Percentiles rank a stretch among this genome's conserved stretches.
phyloP scores from a whole-genome alignment of 306 rosid genomes.

The Chamaecrista fasciculata region DNA sequence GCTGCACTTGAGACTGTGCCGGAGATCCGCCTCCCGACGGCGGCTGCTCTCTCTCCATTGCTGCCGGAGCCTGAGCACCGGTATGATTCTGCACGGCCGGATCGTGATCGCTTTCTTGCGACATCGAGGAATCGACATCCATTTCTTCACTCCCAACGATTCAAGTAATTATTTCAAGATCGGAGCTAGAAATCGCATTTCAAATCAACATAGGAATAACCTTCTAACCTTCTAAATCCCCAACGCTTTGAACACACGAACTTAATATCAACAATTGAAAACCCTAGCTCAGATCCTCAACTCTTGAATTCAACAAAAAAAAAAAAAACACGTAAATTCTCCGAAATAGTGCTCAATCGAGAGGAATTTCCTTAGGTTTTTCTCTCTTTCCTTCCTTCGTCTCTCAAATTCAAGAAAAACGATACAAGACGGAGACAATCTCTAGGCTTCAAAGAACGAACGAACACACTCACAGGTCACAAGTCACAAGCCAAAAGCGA shows the following conservation, averaged over 20 bases:
- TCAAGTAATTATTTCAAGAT: constrained; percentile 56
- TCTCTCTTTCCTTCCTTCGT: not conserved
- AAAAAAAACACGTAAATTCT: constrained; percentile 24
- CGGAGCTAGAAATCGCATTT: constrained; percentile 63
- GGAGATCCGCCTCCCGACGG: constrained; percentile 50
- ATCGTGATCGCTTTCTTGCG: constrained; percentile 80
- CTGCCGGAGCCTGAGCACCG: constrained; percentile 42
- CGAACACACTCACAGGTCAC: too few relatives aligned
- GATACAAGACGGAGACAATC: constrained; percentile 53
- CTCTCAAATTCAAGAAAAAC: constrained; percentile 33
- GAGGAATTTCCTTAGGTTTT: constrained; percentile 31
- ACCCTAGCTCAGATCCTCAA: constrained; percentile 64
- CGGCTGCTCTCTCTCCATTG: constrained; percentile 56
- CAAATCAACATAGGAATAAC: constrained; percentile 52
- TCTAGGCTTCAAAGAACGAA: constrained; percentile 39
- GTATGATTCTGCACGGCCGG: constrained; percentile 51
- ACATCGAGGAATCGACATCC: constrained; percentile 94
- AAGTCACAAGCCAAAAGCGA: constrained; percentile 35
- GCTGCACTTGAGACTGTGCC: constrained; percentile 33
- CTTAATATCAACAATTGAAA: constrained; percentile 40
- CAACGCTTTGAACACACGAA: constrained; percentile 32
- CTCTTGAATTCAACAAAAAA: constrained; percentile 30
- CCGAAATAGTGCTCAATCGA: constrained; percentile 22
- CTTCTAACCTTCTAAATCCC: constrained; percentile 31
- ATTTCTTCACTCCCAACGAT: constrained; percentile 54